These are phyloP conservation scores for Podospora pseudocomata DNA, from an alignment of 495 filamentous ascomycete species.

Conservation along the genomic window DNA sequence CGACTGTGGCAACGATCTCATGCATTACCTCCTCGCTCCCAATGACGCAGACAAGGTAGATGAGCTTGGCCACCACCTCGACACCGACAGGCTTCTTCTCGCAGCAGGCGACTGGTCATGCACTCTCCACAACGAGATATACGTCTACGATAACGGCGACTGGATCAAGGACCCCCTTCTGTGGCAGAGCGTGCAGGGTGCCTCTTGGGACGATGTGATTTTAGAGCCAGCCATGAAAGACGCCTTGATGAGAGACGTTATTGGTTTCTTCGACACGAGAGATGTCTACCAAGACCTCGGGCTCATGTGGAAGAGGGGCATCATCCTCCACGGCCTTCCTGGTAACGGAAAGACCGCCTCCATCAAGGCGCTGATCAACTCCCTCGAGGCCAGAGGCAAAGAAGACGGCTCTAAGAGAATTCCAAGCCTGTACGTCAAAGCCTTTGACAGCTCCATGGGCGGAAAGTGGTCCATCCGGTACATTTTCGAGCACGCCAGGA, in stretches of 20 bases:
- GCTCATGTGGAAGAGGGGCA: conserved; percentile 56
- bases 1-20: conserved; percentile 16
- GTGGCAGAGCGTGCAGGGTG: conserved; percentile 50
- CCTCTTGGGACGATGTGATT: conserved; percentile 58
- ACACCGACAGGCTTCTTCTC: conserved; percentile 48
- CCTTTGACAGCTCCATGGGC: conserved; percentile 34
- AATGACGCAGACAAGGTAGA: conserved; percentile 6
- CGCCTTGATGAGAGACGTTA: conserved; percentile 48
- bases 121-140: conserved; percentile 54
- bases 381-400: conserved; percentile 25
- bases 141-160: conserved; percentile 51
- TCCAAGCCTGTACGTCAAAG: conserved; percentile 55
- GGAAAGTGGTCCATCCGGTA: conserved; percentile 38
- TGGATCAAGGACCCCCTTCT: conserved; percentile 55
- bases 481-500: conserved; percentile 45
- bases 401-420: conserved; percentile 33
- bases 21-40: conserved; percentile 43
- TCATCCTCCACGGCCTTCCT: conserved; percentile 50
- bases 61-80: conserved; percentile 13
- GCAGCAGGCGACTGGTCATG: conserved; percentile 39
- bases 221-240: conserved; percentile 53
- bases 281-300: conserved; percentile 47
- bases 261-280: conserved; percentile 52
- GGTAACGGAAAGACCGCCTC: conserved; percentile 59
- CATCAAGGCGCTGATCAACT: conserved; percentile 57